Conservation (phyloP, 164 flowering plant genomes). For the Brasenia schreberi region DNA sequence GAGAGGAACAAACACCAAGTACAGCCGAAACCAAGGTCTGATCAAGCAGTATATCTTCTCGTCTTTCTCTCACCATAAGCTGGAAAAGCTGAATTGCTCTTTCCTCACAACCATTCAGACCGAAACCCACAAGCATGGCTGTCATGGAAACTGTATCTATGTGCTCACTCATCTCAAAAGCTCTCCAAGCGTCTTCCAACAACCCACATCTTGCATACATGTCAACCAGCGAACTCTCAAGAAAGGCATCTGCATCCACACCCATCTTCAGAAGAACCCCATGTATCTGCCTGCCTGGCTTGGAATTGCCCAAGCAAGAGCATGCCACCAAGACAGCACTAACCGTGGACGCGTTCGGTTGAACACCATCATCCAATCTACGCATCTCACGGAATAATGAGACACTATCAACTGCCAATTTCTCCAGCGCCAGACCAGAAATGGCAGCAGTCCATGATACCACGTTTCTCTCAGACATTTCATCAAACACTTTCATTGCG, state of each 20-base stretch:
- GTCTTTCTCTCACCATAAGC: conserved; percentile 24
- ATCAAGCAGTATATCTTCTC: conserved; percentile 39
- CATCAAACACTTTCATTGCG: conserved; percentile 46
- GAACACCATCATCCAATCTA: conserved; percentile 32
- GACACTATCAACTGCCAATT: conserved; percentile 45
- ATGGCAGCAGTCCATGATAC: conserved; percentile 81
- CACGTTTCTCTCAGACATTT: conserved; percentile 60
- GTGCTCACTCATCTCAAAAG: conserved; percentile 48
- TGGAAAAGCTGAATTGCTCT: conserved; percentile 56
- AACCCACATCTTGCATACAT: conserved; percentile 74
- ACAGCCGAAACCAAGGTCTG: conserved; percentile 61
- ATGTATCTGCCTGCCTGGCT: conserved; percentile 68
- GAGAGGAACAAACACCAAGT: conserved; percentile 62
- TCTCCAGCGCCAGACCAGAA: conserved; percentile 57
- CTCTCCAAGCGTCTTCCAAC: conserved; percentile 47
- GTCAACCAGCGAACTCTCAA: conserved; percentile 86
- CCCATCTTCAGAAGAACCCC: conserved; percentile 54
- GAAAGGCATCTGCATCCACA: conserved; percentile 36
- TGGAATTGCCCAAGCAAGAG: conserved; percentile 47
- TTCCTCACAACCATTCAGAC: conserved; percentile 76
- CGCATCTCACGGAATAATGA: conserved; percentile 42
- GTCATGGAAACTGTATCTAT: conserved; percentile 71
- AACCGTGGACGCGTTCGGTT: conserved; percentile 52
- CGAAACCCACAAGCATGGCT: conserved; percentile 71
- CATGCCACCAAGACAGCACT: conserved; percentile 36